Percentiles rank a stretch among this genome's conserved stretches.
Conservation (phyloP, 2,329 filamentous ascomycete species). For the Karstenula rhodostoma region DNA sequence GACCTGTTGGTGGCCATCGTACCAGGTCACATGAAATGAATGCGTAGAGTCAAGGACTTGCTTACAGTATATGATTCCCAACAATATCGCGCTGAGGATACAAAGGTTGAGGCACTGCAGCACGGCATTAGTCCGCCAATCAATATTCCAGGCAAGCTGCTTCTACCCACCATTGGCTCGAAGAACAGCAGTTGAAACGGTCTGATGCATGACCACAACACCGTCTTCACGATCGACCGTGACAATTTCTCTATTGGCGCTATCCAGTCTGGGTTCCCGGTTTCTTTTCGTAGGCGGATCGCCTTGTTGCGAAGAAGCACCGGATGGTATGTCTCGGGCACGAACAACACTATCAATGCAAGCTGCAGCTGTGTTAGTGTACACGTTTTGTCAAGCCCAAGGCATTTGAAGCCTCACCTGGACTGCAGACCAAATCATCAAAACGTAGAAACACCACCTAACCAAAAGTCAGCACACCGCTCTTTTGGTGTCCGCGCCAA, state of each 20-base stretch:
- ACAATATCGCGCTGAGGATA: conserved; percentile 81
- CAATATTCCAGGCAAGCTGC: conserved; percentile 8
- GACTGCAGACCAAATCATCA: conserved; percentile 80
- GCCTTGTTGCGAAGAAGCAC: conserved; percentile 79
- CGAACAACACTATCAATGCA: conserved; percentile 70
- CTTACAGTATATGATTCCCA: conserved; percentile 78
- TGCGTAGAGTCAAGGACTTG: conserved; percentile 65
- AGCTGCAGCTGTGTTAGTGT: conserved; percentile 57
- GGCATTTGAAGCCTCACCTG: conserved; percentile 39
- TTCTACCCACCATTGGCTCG: conserved; percentile 73
- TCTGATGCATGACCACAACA: conserved; percentile 63
- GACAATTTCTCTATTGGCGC: conserved; percentile 78
- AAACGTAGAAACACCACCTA: conserved; percentile 68
- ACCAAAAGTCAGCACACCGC: conserved; percentile 34
- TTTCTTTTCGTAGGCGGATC: conserved; percentile 71
- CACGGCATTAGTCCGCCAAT: conserved; percentile 39
- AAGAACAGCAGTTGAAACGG: conserved; percentile 81
- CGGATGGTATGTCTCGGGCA: conserved; percentile 86
- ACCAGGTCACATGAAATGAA: conserved; percentile 64
- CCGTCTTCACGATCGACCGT: conserved; percentile 68
- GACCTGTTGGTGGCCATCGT: conserved; percentile 65
- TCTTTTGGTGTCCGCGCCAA: conserved; percentile 17
- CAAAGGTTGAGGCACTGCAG: conserved; percentile 74
- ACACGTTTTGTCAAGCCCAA: conserved; percentile 6
- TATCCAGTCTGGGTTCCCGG: conserved; percentile 77